Base-by-base conservation (phyloP, 1,284 basidiomycete species). In the Moniliophthora roreri region DNA sequence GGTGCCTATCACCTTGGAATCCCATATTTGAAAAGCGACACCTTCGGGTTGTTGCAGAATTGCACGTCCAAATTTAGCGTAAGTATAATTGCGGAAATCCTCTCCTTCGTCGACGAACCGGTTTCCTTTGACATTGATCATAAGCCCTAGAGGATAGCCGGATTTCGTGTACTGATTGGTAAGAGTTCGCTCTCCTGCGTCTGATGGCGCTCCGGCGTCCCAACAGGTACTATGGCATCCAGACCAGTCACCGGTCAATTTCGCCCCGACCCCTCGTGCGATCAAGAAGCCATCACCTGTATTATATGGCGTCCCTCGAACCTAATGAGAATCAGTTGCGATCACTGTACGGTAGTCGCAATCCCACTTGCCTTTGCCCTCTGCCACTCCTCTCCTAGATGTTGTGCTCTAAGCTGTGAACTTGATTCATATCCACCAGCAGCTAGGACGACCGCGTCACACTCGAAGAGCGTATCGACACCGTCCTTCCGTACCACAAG, bases 91-190 rank as follows among this genome's bases (percentile, higher is more conserved):
- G 44, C 85, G 76, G 63, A 81, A 85, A 66, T 88, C 85, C 57
- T 79, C 77, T 40, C 85, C 85, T 64, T 88, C 85, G 58, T 87
- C 84, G 11, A 86, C 84, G 60, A 87, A 88, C 13, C 85, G 75
- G 47, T 66, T 56, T 1, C 85, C 85, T 3, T 65, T 58, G 1
- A 72, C 61, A 59, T 87, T 88, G 16, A 86, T 63, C 84, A 85
- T 87, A 50, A 88, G 72, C 1, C 85, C 85, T 4, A 87, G 71
- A 1, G 86, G 84, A 60, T 88, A 87, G 1, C 85, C 84, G 5
- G 84, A 87, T 64, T 87, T 87, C 2, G 85, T 88, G 66, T 76
- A 85, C 58, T 85, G 82, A 62, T 88, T 87, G 53, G 80, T 84
- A 50, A 85, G 66, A 34, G 72, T 68, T 41, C 83, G 78, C 52